phyloP scores from a whole-genome alignment of 2,329 filamentous ascomycete genomes.

The Alternaria conjuncta region DNA sequence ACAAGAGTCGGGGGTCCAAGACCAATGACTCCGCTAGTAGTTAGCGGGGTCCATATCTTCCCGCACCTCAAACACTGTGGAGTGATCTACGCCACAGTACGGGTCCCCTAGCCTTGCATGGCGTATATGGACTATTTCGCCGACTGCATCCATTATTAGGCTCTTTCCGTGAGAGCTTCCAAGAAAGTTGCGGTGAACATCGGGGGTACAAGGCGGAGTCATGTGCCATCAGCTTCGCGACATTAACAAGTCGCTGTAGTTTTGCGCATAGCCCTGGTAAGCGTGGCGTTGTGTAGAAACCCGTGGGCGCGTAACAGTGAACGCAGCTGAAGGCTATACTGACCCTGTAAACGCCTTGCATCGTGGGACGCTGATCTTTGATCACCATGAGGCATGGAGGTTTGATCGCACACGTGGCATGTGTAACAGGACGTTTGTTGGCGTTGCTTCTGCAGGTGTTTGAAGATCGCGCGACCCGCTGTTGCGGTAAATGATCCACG shows the following conservation, averaged over 20 bases:
- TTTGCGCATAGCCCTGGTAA: not conserved
- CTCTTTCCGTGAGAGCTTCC: not conserved
- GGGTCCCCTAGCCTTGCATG: not conserved
- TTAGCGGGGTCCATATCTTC: constrained; percentile 15
- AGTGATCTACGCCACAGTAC: constrained; percentile 5
- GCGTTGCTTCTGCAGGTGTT: not conserved
- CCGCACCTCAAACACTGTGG: constrained; percentile 9
- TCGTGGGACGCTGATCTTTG: not conserved
- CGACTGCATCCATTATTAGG: not conserved
- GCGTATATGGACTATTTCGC: not conserved
- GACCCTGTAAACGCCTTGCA: not conserved
- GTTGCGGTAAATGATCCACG: constrained; percentile 1
- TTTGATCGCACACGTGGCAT: constrained; percentile 2
- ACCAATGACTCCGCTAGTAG: constrained; percentile 9
- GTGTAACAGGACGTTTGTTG: not conserved
- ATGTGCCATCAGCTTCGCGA: not conserved
- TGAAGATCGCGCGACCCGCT: not conserved
- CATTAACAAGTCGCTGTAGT: not conserved
- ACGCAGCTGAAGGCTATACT: not conserved
- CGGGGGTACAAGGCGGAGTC: not conserved
- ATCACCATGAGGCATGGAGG: not conserved
- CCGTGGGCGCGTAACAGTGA: not conserved
- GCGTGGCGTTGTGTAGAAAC: not conserved
- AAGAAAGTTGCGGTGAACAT: not conserved
- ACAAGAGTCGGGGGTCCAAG: constrained; percentile 4